phyloP scores from a whole-genome alignment of 2,329 filamentous ascomycete species.

The Penicillium sumatraense region DNA sequence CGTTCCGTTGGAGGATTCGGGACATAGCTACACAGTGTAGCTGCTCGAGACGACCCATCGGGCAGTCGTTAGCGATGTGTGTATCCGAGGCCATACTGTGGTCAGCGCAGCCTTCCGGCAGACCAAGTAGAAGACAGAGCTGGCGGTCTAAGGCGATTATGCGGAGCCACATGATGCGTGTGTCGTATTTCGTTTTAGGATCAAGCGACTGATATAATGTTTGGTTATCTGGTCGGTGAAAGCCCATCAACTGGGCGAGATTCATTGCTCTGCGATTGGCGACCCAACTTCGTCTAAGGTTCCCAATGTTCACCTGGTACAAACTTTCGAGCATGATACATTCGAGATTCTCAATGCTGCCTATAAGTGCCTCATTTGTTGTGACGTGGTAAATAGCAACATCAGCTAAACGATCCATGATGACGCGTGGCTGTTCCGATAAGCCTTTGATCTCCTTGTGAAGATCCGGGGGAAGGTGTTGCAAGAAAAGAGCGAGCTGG shows the following conservation, averaged over 20 bases:
- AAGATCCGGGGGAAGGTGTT: constrained; percentile 46
- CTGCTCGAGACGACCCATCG: constrained; percentile 51
- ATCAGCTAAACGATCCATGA: constrained; percentile 36
- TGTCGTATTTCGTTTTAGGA: constrained; percentile 10
- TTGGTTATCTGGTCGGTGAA: constrained; percentile 40
- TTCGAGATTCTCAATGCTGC: constrained; percentile 47
- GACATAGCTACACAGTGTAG: constrained; percentile 50
- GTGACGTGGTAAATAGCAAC: constrained; percentile 39
- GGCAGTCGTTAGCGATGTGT: constrained; percentile 41
- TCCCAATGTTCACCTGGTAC: constrained; percentile 45
- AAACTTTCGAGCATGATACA: constrained; percentile 49
- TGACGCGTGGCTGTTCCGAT: constrained; percentile 21
- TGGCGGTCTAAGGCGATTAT: constrained; percentile 45
- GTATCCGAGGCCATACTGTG: constrained; percentile 52
- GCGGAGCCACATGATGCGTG: constrained; percentile 44
- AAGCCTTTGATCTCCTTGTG: constrained; percentile 14
- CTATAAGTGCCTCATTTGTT: constrained; percentile 43
- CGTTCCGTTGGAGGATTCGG: constrained; percentile 56
- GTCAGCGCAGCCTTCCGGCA: constrained; percentile 37
- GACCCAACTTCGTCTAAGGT: constrained; percentile 48
- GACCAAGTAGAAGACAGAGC: constrained; percentile 47
- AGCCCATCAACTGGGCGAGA: constrained; percentile 48
- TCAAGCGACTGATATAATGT: constrained; percentile 5
- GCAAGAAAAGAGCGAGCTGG: constrained; percentile 52
- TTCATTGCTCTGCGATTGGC: constrained; percentile 43